Evolutionary conservation across 1,139 yeast genomes (phyloP).

Genomic region (Taiozyma sp.): DNA sequence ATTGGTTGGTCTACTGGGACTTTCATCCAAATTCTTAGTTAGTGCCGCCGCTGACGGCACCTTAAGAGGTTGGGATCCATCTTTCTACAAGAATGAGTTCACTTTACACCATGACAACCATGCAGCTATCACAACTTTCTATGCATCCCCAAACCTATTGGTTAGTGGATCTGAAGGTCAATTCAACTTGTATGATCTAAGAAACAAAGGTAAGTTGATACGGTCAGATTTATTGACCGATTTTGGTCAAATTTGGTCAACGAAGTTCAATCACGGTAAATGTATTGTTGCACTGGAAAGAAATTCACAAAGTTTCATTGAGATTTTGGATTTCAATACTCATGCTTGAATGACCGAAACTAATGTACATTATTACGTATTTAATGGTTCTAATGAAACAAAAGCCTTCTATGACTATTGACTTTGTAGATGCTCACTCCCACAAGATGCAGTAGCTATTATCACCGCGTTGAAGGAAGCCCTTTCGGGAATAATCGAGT

Average conservation of each 20-base stretch:
- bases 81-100: slow-evolving; percentile 61
- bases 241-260: slow-evolving; percentile 93
- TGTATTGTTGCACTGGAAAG: slow-evolving; percentile 90
- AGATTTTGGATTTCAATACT: slow-evolving; percentile 73
- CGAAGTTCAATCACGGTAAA: slow-evolving; percentile 74
- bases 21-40: slow-evolving; percentile 76
- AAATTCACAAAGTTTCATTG: slow-evolving; percentile 64
- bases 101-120: slow-evolving; percentile 81
- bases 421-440: too few relatives aligned
- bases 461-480: too few relatives aligned
- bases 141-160: slow-evolving; percentile 78
- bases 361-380: background rate
- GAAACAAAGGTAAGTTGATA: slow-evolving; percentile 63
- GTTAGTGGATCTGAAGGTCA: slow-evolving; percentile 86
- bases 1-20: slow-evolving; percentile 79
- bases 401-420: background rate
- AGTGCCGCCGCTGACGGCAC: slow-evolving; percentile 97
- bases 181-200: slow-evolving; percentile 82
- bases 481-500: too few relatives aligned
- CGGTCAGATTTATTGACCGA: slow-evolving; percentile 68
- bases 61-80: slow-evolving; percentile 88
- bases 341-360: slow-evolving; percentile 7
- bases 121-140: slow-evolving; percentile 91
- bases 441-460: too few relatives aligned
- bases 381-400: background rate